phyloP scores from a whole-genome alignment of 2,329 filamentous ascomycete genomes.

The Acrodontium crateriforme region DNA sequence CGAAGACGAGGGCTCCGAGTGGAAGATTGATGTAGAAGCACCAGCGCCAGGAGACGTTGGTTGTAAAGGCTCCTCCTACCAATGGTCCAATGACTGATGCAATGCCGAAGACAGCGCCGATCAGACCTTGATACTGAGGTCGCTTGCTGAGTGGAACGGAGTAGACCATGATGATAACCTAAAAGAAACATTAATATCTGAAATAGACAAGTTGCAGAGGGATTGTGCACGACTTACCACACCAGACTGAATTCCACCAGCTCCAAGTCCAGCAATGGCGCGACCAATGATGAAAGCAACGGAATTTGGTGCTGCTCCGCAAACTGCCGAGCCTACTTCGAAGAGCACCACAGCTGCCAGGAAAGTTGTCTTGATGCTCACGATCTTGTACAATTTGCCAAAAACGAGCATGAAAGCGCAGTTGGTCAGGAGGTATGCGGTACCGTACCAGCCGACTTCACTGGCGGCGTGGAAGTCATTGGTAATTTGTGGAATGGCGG shows the following conservation, averaged over 20 bases:
- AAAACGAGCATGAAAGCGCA: constrained; percentile 29
- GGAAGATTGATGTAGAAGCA: constrained; percentile 48
- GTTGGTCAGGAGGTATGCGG: constrained; percentile 34
- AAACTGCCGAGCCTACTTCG: constrained; percentile 41
- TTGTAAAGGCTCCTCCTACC: constrained; percentile 21
- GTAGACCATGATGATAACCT: constrained; percentile 30
- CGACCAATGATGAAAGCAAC: constrained; percentile 24
- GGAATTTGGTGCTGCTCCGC: constrained; percentile 24
- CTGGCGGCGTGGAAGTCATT: constrained; percentile 33
- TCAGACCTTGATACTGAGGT: constrained; percentile 36
- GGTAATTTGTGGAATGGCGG: constrained; percentile 35
- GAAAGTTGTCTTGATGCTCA: constrained; percentile 34
- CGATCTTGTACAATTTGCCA: constrained; percentile 35
- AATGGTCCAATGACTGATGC: constrained; percentile 35
- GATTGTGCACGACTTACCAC: constrained; percentile 20
- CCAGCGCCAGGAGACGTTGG: constrained; percentile 9
- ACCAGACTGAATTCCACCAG: constrained; percentile 33
- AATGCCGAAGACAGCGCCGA: constrained; percentile 37
- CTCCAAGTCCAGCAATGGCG: constrained; percentile 24
- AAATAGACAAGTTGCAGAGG: constrained; percentile 4
- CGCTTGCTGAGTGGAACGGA: constrained; percentile 32
- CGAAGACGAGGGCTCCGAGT: constrained; percentile 33
- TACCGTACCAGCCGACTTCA: constrained; percentile 33
- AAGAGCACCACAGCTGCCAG: constrained; percentile 33
- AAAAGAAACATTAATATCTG: constrained; percentile 29